A percentile compares a stretch with the other conserved stretches of the same genome.
Evolutionary conservation across 805 yeast species (phyloP).

Genomic region (Wickerhamiella brachini): DNA sequence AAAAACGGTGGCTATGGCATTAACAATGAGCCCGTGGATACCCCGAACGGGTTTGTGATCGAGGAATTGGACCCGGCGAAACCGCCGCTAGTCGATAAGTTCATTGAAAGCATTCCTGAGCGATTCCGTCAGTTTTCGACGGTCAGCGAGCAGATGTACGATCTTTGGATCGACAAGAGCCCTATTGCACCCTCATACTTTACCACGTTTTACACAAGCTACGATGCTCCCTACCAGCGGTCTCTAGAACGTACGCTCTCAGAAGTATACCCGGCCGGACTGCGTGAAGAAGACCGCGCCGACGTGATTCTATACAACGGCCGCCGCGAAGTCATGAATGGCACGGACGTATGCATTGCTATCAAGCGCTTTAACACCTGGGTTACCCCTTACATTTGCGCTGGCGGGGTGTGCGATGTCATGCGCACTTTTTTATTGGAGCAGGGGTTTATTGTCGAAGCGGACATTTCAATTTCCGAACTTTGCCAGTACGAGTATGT

Average conservation of each 20-base stretch:
- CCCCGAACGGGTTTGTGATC: neutral
- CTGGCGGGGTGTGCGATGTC: constrained; percentile 74
- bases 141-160: neutral
- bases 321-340: constrained; percentile 52
- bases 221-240: neutral
- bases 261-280: neutral
- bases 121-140: neutral
- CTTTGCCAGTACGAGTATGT: constrained; percentile 48
- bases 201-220: neutral
- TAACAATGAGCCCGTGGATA: neutral
- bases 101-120: neutral
- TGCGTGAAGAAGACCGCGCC: neutral
- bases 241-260: neutral
- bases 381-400: constrained; percentile 59
- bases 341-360: constrained; percentile 70
- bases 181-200: neutral
- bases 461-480: constrained; percentile 30
- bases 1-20: neutral
- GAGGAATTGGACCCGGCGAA: neutral
- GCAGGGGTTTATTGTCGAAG: constrained; percentile 39
- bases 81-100: neutral
- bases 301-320: constrained; percentile 62
- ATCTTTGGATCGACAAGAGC: neutral
- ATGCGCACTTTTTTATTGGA: constrained; percentile 46
- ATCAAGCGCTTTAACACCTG: constrained; percentile 40